Evolutionary conservation across 192 early-diverging fungal genomes (phyloP), one percentile per base, ranked within the genome.

Genomic region (Backusella mclennaniae): DNA sequence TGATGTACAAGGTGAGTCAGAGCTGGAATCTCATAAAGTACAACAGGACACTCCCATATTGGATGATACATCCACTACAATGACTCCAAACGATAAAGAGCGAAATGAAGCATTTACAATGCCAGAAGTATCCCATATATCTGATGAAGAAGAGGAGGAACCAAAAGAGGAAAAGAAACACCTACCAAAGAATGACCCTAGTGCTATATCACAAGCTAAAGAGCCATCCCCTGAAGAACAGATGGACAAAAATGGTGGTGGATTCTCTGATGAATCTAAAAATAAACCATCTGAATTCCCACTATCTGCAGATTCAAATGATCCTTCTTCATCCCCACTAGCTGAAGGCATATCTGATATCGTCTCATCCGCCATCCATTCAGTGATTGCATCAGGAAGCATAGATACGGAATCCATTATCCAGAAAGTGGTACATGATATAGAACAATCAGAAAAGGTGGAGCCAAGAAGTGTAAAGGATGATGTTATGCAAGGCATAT

Each of bases 241-340:
- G 26, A 63, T 63, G 21, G 56, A 63, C 23, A 29, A 63, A 63
- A 63, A 63, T 29, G 56, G 56, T 5, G 56, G 26, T 29, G 26
- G 11, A 21, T 29, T 63, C 29, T 63, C 56, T 29, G 56, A 63
- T 63, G 26, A 63, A 63, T 63, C 56, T 63, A 63, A 63, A 63
- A 63, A 63, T 63, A 63, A 63, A 63, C 29, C 23, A 14, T 63
- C 56, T 63, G 56, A 31, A 63, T 63, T 63, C 56, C 56, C 56
- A 63, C 56, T 63, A 21, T 1, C 11, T 63, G 23, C 12, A 12
- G 29, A 63, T 63, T 23, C 56, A 63, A 63, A 63, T 63, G 56
- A 63, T 63, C 11, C 26, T 4, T 63, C 56, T 63, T 29, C 23
- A 63, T 5, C 56, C 8, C 56, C 56, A 29, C 26, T 12, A 29